Evolutionary conservation across 345 rosid species (phyloP), one percentile per base, ranked within the genome.

Genomic region (Corchorus capsularis): DNA sequence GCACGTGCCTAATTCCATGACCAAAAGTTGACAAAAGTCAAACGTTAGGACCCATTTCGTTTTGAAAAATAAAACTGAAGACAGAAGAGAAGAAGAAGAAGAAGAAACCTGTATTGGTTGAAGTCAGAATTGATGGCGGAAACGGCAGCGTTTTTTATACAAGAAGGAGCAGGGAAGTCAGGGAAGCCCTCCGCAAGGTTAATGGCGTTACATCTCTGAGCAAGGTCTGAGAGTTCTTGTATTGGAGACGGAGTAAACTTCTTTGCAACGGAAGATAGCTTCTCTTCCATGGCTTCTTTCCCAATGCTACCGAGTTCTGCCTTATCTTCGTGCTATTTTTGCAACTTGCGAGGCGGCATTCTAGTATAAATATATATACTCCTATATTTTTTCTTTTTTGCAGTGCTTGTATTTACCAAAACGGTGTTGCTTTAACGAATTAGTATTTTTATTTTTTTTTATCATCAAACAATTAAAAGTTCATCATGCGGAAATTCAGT

Each of bases 101-200:
- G 34, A 50, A 68, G 14, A 45, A 34, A 85, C 90, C 93, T 83
- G 86, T 88, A 88, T 77, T 90, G 90, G 78, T 88, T 90, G 82
- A 88, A 84, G 81, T 87, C 88, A 7, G 85, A 77, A 80, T 75
- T 76, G 62, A 87, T 86, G 86, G 92, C 89, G 76, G 87, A 87
- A 76, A 90, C 71, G 45, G 92, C 94, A 15, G 92, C 89, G 70
- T 68, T 35, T 77, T 90, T 85, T 56, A 88, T 72, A 78, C 20
- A 59, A 59, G 68, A 47, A 50, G 92, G 89, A 37, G 89, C 91
- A 12, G 90, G 86, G 78, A 90, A 88, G 79, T 88, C 91, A 0
- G 92, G 94, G 83, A 86, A 88, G 56, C 94, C 94, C 75, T 90
- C 86, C 62, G 88, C 92, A 53, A 90, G 89, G 81, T 88, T 90